Percentiles rank a stretch among this genome's conserved stretches.
Evolutionary conservation across 257 asterid species (phyloP).

Genomic region (Rhazya stricta): DNA sequence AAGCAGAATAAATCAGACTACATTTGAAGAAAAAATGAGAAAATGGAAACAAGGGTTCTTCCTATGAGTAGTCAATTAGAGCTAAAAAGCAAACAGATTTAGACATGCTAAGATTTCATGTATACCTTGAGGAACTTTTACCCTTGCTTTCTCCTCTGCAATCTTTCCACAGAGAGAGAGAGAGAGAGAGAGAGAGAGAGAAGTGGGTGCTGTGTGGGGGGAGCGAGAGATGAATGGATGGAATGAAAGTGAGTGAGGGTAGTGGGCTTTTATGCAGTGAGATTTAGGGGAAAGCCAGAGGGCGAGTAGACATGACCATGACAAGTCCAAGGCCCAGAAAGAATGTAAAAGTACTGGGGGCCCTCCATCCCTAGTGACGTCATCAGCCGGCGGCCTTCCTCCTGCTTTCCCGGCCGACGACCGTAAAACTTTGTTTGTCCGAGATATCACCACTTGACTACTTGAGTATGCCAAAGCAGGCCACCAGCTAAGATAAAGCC

Average conservation of each 20-base stretch:
- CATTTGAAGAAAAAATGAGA: background rate
- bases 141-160: slow-evolving; percentile 44
- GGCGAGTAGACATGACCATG: slow-evolving; percentile 56
- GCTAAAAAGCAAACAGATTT: slow-evolving; percentile 6
- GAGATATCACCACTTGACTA: background rate
- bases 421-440: slow-evolving; percentile 15
- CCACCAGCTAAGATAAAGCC: no score
- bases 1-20: background rate
- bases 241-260: slow-evolving; percentile 17
- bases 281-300: slow-evolving; percentile 42
- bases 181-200: slow-evolving; percentile 16
- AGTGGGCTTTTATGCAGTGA: slow-evolving; percentile 35
- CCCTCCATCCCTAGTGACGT: slow-evolving; percentile 14
- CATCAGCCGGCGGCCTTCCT: slow-evolving; percentile 13
- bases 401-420: slow-evolving; percentile 43
- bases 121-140: slow-evolving; percentile 52
- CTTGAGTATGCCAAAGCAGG: background rate
- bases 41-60: background rate
- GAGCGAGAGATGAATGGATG: slow-evolving; percentile 15
- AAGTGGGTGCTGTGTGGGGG: background rate
- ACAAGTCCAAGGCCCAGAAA: slow-evolving; percentile 58
- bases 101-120: slow-evolving; percentile 9
- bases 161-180: slow-evolving; percentile 17
- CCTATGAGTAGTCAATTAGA: background rate
- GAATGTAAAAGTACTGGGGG: slow-evolving; percentile 26